These are phyloP conservation scores for Leccinellum rugosiceps DNA, from an alignment of 768 basidiomycete species.

Conservation along the genomic window DNA sequence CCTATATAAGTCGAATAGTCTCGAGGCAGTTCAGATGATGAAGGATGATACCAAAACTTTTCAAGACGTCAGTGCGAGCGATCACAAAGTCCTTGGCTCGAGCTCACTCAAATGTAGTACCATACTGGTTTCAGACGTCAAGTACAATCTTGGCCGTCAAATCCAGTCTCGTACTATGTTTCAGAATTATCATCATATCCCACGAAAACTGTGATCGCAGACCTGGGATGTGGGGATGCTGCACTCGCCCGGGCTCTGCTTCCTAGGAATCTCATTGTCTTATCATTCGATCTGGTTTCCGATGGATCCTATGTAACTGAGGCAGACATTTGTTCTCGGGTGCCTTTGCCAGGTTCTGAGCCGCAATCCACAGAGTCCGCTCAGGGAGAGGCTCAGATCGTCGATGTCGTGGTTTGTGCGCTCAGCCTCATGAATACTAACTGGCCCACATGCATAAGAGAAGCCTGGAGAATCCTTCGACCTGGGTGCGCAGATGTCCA, in stretches of 20 bases:
- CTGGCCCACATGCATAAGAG: slow-evolving; percentile 88
- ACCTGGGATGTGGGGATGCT: slow-evolving; percentile 96
- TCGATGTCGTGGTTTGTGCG: slow-evolving; percentile 90
- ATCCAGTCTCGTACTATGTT: slow-evolving; percentile 86
- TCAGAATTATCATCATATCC: slow-evolving; percentile 62
- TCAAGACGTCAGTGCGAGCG: slow-evolving; percentile 59
- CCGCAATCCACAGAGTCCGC: slow-evolving; percentile 36
- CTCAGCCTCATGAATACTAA: slow-evolving; percentile 97
- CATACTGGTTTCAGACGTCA: slow-evolving; percentile 90
- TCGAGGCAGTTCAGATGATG: slow-evolving; percentile 77
- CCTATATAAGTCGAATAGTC: slow-evolving; percentile 84
- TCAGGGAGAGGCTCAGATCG: slow-evolving; percentile 66
- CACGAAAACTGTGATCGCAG: slow-evolving; percentile 71
- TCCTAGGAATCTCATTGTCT: slow-evolving; percentile 62
- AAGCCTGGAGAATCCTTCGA: slow-evolving; percentile 86
- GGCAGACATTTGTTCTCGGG: slow-evolving; percentile 78
- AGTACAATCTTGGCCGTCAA: slow-evolving; percentile 90
- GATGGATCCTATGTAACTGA: slow-evolving; percentile 75
- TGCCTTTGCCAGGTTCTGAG: slow-evolving; percentile 86
- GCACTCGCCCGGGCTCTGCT: slow-evolving; percentile 73
- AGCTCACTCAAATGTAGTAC: slow-evolving; percentile 56
- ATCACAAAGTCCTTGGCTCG: neutral
- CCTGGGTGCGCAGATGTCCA: slow-evolving; percentile 53
- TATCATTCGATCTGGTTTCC: slow-evolving; percentile 81
- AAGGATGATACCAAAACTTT: slow-evolving; percentile 77